A percentile compares a stretch with the other conserved stretches of the same genome.
Evolutionary conservation across 2,329 filamentous ascomycete genomes (phyloP).

Genomic region (Kalaharituber pfeilii): DNA sequence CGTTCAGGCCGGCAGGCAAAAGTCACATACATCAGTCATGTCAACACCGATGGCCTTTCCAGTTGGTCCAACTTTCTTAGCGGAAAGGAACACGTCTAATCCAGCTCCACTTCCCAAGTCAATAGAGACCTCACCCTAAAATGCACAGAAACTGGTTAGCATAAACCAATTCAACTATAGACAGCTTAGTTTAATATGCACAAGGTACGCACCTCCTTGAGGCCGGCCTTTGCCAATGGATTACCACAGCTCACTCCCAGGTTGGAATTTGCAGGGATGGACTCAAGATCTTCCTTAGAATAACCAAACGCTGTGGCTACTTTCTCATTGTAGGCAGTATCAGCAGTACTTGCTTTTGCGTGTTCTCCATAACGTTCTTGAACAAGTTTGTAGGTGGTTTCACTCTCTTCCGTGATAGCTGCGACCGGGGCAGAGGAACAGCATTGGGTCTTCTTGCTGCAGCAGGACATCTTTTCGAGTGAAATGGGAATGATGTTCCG

Average conservation of each 20-base stretch:
- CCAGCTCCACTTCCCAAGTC: conserved; percentile 42
- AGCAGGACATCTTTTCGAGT: background rate
- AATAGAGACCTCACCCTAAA: conserved; percentile 39
- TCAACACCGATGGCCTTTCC: conserved; percentile 41
- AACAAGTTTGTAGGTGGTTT: conserved; percentile 6
- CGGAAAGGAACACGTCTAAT: conserved; percentile 40
- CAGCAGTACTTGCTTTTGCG: background rate
- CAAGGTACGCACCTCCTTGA: conserved; percentile 28
- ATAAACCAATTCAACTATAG: background rate
- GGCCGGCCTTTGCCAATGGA: conserved; percentile 28
- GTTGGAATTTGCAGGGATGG: conserved; percentile 16
- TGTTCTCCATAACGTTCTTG: conserved; percentile 5
- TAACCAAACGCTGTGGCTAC: conserved; percentile 20
- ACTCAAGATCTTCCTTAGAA: conserved; percentile 15
- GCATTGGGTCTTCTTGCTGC: background rate
- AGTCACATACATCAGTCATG: conserved; percentile 37
- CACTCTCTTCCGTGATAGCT: background rate
- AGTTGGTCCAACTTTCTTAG: conserved; percentile 32
- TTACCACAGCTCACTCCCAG: conserved; percentile 20
- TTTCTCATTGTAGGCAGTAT: background rate
- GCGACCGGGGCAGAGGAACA: background rate
- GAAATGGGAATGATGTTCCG: too few species aligned
- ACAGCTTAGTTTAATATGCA: background rate
- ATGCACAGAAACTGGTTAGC: background rate
- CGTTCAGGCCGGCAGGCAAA: conserved; percentile 5